Evolutionary conservation across 768 basidiomycete genomes (phyloP), one percentile per base, ranked within the genome.

Genomic region (Dacryopinax spathularia): DNA sequence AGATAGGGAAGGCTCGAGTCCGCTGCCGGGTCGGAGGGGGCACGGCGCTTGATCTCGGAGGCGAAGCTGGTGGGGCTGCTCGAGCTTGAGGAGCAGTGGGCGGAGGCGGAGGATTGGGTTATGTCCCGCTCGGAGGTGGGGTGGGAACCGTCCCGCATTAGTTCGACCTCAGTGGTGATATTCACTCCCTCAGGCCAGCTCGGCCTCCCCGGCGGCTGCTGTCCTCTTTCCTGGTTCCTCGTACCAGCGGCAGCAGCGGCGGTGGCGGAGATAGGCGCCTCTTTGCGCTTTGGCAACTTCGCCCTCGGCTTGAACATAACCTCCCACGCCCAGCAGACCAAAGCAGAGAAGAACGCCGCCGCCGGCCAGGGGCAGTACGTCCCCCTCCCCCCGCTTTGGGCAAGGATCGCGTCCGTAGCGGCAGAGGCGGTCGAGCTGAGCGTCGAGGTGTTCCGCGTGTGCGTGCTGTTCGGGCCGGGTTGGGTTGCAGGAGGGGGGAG

Each of bases 271-370:
- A 31, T 22, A 3, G 48, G 48, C 10, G 48, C 7, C 39, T 41
- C 39, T 20, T 29, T 13, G n/a, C n/a, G n/a, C 48, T 56, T 25
- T 29, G 10, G 10, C 48, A 15, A 15, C 9, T 18, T 22, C 29
- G 25, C 48, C 15, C 48, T 22, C 6, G 48, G 48, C 25, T 29
- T 22, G 48, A 56, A 56, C 13, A 56, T 13, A 22, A 20, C 48
- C 29, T 56, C 48, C 48, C 48, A 56, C 48, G 48, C 48, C 48
- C 48, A 56, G 48, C 48, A 56, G 6, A 56, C 48, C 10, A 56
- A 20, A 29, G 48, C 48, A 29, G 48, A 56, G 48, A 56, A 29
- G 48, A 56, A 56, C 15, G 48, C 48, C 3, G 48, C 48, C 6
- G 48, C 48, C 10, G 48, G 48, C 48, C 48, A 56, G 6, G 48